Evolutionary conservation across 805 yeast genomes (phyloP), one percentile per base, ranked within the genome.

Genomic region (Monosporozyma unispora): DNA sequence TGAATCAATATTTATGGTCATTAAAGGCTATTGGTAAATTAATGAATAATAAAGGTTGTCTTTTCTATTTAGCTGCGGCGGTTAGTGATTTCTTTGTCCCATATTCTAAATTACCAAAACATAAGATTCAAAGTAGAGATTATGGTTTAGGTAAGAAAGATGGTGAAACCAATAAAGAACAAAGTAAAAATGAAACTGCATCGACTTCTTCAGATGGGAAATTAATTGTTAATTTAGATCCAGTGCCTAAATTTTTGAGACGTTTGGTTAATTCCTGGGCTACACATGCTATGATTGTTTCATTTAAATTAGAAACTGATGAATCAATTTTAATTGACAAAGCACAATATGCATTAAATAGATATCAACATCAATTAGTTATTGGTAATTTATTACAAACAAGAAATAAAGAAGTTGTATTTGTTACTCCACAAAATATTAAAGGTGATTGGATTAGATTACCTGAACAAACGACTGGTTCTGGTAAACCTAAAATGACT

Each of bases 61-160:
- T 93, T 39, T 87, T 91, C 63, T 93, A 84, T 63, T 73, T 93
- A 48, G 99, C 99, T 0, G 98, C 99, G 8, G 99, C 99, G 0
- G 99, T 93, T 0, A 87, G 96, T 7, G 99, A 93, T 64, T 93
- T 93, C 68, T 93, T 90, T 69, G 74, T 93, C 40, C 99, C 99
- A 1, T 78, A 78, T 41, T 81, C 90, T 1, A 76, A 87, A 55
- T 73, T 89, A 58, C 95, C 97, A 2, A 89, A 88, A 59, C 99
- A 93, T 69, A 93, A 93, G 69, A 93, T 93, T 53, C 99, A 93
- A 67, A 83, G 95, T 4, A 82, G 81, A 51, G 80, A 78, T 22
- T 78, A 73, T 28, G 78, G 79, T 10, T 39, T 50, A 6, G 35
- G 45, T 3, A 29, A 19, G n/a, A 81, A 78, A 48, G 78, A 76